phyloP scores from a whole-genome alignment of 2,329 filamentous ascomycete genomes.

The Colletotrichum sojae region DNA sequence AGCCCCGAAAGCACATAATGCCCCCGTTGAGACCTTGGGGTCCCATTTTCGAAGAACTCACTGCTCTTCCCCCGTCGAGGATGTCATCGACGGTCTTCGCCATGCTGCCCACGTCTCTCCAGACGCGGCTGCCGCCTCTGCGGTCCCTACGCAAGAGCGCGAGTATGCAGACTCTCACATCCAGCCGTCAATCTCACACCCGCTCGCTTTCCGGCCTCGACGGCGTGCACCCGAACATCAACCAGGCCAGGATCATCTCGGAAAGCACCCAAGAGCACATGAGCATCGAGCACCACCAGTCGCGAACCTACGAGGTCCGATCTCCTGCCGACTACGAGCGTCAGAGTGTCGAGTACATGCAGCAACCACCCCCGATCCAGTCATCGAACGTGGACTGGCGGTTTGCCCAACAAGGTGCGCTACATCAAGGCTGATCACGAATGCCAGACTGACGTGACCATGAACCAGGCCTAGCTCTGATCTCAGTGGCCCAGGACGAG shows the following conservation, averaged over 20 bases:
- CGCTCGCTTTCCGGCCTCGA: constrained; percentile 38
- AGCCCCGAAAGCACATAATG: constrained; percentile 36
- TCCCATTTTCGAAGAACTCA: constrained; percentile 47
- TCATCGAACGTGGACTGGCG: constrained; percentile 52
- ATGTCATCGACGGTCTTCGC: constrained; percentile 65
- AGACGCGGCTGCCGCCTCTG: constrained; percentile 65
- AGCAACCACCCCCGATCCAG: constrained; percentile 41
- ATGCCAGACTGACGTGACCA: not conserved
- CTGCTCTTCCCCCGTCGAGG: constrained; percentile 50
- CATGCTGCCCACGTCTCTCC: constrained; percentile 67
- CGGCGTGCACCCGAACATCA: constrained; percentile 25
- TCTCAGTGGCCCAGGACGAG: constrained; percentile 37
- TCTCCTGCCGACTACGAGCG: constrained; percentile 23
- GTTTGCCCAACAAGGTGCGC: constrained; percentile 51
- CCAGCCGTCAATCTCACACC: constrained; percentile 31
- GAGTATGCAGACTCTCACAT: constrained; percentile 47
- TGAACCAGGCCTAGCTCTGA: constrained; percentile 33
- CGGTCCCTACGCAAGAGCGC: constrained; percentile 62
- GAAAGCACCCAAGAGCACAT: constrained; percentile 39
- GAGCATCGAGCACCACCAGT: constrained; percentile 37
- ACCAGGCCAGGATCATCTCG: constrained; percentile 27
- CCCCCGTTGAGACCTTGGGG: constrained; percentile 39
- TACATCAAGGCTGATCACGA: not conserved
- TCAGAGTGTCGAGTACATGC: constrained; percentile 12
- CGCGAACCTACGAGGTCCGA: constrained; percentile 25